Evolutionary conservation across 768 basidiomycete species (phyloP), one percentile per base, ranked within the genome.

Genomic region (Boletus sp.): DNA sequence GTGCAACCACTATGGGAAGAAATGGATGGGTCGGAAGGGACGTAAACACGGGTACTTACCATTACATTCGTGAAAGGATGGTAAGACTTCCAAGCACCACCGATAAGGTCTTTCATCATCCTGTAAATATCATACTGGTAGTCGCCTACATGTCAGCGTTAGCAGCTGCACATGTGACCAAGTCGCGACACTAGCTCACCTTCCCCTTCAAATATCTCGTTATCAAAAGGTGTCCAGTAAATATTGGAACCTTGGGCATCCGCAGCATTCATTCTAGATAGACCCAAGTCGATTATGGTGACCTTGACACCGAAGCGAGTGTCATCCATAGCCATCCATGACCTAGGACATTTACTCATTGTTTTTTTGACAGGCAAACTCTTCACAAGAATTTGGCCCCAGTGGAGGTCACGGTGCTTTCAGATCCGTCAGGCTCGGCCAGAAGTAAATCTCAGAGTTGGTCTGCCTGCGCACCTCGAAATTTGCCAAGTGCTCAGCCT

Each of bases 371-470:
- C 57, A 23, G 78, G 71, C 4, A 79, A 53, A 54, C 79, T 77
- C 64, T 85, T 85, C 45, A 98, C 83, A 8, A 99, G 79, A 47
- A 99, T 89, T 70, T 99, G 97, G 21, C 97, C 97, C 83, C 92
- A 93, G 64, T 99, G 97, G n/a, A 99, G 82, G 70, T 99, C 97
- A 32, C 97, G 93, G 72, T 99, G 97, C 96, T 99, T 64, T 46
- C 34, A 33, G 21, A 39, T 29, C 29, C 45, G 49, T 57, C 30
- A 60, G 50, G 11, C 47, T 39, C 21, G 7, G 38, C 19, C 21
- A n/a, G n/a, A 30, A 41, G 25, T 21, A 51, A 19, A 43, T 27
- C 4, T 43, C 15, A 42, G 42, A 32, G 14, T 7, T 17, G 7
- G 48, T 35, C 17, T 23, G 45, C 3, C 38, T 40, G 61, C 81